Conservation (phyloP, 352 stramenopile species). For the Pythium coloratum region DNA sequence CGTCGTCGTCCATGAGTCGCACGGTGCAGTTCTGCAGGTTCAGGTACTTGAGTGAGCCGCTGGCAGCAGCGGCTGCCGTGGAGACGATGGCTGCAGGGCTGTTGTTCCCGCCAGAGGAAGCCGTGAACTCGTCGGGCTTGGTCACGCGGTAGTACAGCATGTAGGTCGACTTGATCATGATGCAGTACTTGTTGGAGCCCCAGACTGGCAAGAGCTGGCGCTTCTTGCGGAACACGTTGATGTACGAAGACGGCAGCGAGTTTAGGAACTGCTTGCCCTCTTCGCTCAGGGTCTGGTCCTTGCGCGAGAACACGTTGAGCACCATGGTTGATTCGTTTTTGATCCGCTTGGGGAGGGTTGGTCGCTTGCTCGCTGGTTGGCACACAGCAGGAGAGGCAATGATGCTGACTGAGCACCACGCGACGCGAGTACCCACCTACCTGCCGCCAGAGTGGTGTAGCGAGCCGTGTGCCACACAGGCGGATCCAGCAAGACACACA, state of each 20-base stretch:
- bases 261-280: constrained; percentile 84
- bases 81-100: not conserved
- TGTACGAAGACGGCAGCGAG: constrained; percentile 79
- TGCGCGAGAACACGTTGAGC: constrained; percentile 76
- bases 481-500: not conserved
- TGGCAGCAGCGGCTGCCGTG: constrained; percentile 1
- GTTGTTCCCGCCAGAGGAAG: constrained; percentile 9
- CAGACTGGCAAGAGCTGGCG: constrained; percentile 78
- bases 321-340: constrained; percentile 46
- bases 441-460: not conserved
- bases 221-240: constrained; percentile 85
- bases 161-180: constrained; percentile 87
- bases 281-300: constrained; percentile 68
- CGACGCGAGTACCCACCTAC: not conserved
- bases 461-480: constrained; percentile 1
- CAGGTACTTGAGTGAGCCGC: constrained; percentile 61
- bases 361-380: constrained; percentile 1
- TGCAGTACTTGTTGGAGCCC: constrained; percentile 85
- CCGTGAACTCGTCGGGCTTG: constrained; percentile 44
- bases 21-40: constrained; percentile 78
- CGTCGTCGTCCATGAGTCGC: constrained; percentile 74
- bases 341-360: not conserved
- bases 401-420: not conserved
- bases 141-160: constrained; percentile 82
- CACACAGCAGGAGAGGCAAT: constrained; percentile 29